These are phyloP conservation scores for Paracoccidioides lutzii DNA, from an alignment of 2,329 filamentous ascomycete genomes.

Conservation along the genomic window DNA sequence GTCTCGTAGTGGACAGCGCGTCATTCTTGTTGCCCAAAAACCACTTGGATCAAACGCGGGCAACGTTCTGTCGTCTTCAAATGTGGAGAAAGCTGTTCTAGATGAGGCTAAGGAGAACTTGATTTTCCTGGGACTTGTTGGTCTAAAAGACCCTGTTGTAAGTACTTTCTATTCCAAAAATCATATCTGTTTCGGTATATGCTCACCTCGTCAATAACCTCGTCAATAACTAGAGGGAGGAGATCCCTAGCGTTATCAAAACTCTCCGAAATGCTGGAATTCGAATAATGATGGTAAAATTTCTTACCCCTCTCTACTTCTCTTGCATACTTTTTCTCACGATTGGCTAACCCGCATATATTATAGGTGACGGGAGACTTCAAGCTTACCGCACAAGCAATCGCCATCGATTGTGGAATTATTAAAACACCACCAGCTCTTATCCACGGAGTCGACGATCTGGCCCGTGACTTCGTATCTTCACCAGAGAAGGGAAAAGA, in stretches of 20 bases:
- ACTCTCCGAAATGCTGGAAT: constrained; percentile 58
- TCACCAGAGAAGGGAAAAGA: constrained; percentile 9
- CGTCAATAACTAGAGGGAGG: constrained; percentile 29
- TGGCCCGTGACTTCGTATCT: constrained; percentile 27
- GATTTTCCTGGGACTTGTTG: constrained; percentile 44
- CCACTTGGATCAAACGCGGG: constrained; percentile 40
- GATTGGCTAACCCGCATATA: not conserved
- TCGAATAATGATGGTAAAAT: constrained; percentile 57
- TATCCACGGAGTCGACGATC: constrained; percentile 43
- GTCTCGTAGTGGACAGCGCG: constrained; percentile 55
- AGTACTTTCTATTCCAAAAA: not conserved
- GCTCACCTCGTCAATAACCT: not conserved
- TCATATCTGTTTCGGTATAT: not conserved
- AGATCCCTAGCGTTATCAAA: constrained; percentile 46
- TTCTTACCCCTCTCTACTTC: not conserved
- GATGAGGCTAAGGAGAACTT: constrained; percentile 39
- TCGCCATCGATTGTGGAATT: constrained; percentile 60
- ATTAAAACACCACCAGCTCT: constrained; percentile 40
- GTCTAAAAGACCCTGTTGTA: constrained; percentile 45
- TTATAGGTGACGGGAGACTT: constrained; percentile 59
- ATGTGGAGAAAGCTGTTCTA: constrained; percentile 45
- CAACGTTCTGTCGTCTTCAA: constrained; percentile 31
- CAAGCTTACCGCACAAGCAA: constrained; percentile 59
- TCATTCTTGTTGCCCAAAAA: constrained; percentile 54
- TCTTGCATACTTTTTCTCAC: not conserved